Evolutionary conservation across 2,329 filamentous ascomycete genomes (phyloP), one percentile per base, ranked within the genome.

Genomic region (Diaporthe sp.): DNA sequence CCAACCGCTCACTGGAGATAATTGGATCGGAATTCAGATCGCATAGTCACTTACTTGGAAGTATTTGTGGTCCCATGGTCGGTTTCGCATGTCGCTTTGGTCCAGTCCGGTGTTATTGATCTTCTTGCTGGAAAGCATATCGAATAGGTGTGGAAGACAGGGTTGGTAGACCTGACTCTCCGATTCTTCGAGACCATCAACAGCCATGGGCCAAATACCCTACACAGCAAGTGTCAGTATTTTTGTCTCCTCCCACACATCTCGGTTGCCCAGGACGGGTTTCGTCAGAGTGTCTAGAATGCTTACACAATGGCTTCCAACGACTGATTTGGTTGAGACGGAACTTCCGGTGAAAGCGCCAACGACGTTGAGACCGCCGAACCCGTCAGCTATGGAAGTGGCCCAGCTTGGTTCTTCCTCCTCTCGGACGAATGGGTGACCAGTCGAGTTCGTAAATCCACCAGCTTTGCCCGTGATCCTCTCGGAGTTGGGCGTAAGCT

Each of bases 301-400:
- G 22, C 58, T 61, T 61, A 61, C 64, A 58, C 86, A 87, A 10
- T 86, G 73, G 12, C 84, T 84, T 6, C 82, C 85, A 0, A 81
- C 80, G 19, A 87, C 71, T 71, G 84, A 86, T 77, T 87, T 87
- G 38, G 86, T 79, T 0, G 86, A 87, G 47, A 86, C 86, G 0
- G 86, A 86, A 4, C 82, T 81, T 0, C 85, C 81, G 0, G 86
- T 86, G 60, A 83, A 82, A 3, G 82, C 85, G 40, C 83, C 84
- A 19, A 67, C 45, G 22, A 83, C 85, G 64, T 80, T 85, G 69
- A 87, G 80, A 13, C 86, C 86, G 38, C 86, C 85, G 66, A 82
- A 84, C 0, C 77, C 64, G 52, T 67, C 64, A 28, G 45, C 45
- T 35, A 22, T 52, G 33, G 64, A 67, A 35, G 47, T 52, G 15